These are phyloP conservation scores for Dalbergia cultrata DNA, from an alignment of 306 rosid species.

Conservation along the genomic window DNA sequence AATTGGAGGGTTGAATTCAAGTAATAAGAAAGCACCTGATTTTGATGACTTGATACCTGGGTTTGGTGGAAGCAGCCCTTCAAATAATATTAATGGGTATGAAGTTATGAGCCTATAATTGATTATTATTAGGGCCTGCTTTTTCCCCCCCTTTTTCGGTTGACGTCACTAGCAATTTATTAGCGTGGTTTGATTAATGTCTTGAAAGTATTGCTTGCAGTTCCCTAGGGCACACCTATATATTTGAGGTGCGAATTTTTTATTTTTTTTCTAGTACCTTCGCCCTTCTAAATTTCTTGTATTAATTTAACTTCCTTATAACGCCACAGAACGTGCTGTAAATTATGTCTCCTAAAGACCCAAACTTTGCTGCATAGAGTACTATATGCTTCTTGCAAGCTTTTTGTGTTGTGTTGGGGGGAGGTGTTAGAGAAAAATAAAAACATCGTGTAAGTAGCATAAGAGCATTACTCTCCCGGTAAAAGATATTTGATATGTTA, in stretches of 20 bases:
- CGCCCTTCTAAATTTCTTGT: background rate
- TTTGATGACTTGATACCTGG: slow-evolving; percentile 83
- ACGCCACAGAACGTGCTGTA: background rate
- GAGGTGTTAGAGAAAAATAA: slow-evolving; percentile 7
- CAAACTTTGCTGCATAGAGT: slow-evolving; percentile 5
- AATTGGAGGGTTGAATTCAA: slow-evolving; percentile 52
- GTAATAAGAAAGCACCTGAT: slow-evolving; percentile 43
- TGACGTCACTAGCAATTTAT: background rate
- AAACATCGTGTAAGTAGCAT: slow-evolving; percentile 2
- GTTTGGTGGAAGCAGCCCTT: slow-evolving; percentile 64
- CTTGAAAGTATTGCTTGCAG: background rate
- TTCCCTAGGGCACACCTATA: background rate
- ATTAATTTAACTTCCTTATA: background rate
- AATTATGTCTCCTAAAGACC: background rate
- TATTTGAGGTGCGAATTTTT: background rate
- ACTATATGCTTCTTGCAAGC: slow-evolving; percentile 2
- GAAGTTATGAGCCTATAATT: background rate
- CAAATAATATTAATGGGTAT: slow-evolving; percentile 61
- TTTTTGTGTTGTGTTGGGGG: background rate
- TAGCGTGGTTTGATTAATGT: background rate
- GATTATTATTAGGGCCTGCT: background rate
- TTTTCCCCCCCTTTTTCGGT: background rate
- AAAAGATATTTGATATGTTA: slow-evolving; percentile 10
- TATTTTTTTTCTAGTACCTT: too few species aligned
- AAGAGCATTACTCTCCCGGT: background rate